Conservation (phyloP, 805 yeast species). For the Candida nanaspora region DNA sequence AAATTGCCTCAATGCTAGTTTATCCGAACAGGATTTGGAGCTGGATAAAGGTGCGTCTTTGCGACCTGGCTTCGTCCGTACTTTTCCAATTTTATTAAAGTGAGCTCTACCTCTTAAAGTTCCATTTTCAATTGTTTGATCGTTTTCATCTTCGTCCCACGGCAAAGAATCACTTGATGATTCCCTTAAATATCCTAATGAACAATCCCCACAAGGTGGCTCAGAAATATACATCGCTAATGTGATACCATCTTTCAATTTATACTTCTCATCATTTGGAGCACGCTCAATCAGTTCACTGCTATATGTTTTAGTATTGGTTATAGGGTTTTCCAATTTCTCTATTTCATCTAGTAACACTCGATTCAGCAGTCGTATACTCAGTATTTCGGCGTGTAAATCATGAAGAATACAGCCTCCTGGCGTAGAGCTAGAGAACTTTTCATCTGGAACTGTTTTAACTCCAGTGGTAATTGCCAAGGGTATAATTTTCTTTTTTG, state of each 20-base stretch:
- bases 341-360: slow-evolving; percentile 43
- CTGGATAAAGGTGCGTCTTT: slow-evolving; percentile 62
- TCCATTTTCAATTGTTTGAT: slow-evolving; percentile 3
- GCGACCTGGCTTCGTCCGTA: slow-evolving; percentile 92
- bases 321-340: neutral
- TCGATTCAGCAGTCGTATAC: slow-evolving; percentile 63
- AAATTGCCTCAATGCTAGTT: slow-evolving; percentile 57
- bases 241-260: slow-evolving; percentile 28
- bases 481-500: slow-evolving; percentile 14
- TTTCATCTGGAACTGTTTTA: slow-evolving; percentile 59
- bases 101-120: slow-evolving; percentile 56
- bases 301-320: neutral
- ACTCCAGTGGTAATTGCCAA: slow-evolving; percentile 73
- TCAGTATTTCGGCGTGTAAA: slow-evolving; percentile 82
- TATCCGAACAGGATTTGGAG: slow-evolving; percentile 89
- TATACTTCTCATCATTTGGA: slow-evolving; percentile 15
- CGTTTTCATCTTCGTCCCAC: slow-evolving; percentile 8
- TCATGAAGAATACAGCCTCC: slow-evolving; percentile 60
- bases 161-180: slow-evolving; percentile 9
- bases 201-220: slow-evolving; percentile 88
- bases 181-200: slow-evolving; percentile 42
- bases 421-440: slow-evolving; percentile 18
- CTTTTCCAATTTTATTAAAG: slow-evolving; percentile 49
- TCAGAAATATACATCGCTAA: slow-evolving; percentile 65
- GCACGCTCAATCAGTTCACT: slow-evolving; percentile 12